Evolutionary conservation across 768 basidiomycete species (phyloP).

Genomic region (Tricholomella constricta): DNA sequence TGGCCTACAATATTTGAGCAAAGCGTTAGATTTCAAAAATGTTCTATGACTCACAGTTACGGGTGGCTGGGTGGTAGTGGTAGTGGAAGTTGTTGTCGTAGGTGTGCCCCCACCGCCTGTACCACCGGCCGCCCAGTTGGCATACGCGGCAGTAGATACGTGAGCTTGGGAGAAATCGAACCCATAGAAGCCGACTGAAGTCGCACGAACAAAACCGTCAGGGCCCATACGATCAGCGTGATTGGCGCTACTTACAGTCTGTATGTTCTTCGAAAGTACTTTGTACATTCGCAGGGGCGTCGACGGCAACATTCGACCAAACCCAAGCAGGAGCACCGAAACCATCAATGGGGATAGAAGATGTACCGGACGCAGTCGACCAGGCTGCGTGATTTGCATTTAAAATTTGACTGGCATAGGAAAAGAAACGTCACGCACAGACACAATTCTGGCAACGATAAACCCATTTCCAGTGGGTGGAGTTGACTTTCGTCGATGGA

Average conservation of each 20-base stretch:
- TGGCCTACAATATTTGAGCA: too few species aligned
- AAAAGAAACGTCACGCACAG: constrained; percentile 34
- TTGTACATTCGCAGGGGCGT: constrained; percentile 49
- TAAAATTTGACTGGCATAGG: neutral
- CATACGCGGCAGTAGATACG: constrained; percentile 47
- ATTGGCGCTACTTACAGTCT: constrained; percentile 44
- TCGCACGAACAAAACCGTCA: neutral
- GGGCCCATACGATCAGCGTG: neutral
- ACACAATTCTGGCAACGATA: constrained; percentile 70
- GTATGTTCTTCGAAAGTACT: constrained; percentile 59
- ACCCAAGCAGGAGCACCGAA: constrained; percentile 56
- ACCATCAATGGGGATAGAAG: constrained; percentile 36
- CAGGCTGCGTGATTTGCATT: constrained; percentile 30
- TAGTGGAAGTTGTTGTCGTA: constrained; percentile 34
- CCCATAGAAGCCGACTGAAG: constrained; percentile 61
- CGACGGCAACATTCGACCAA: constrained; percentile 42
- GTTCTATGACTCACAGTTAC: constrained; percentile 12
- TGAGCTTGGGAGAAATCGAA: constrained; percentile 48
- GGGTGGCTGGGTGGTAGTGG: constrained; percentile 38
- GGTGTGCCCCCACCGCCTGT: constrained; percentile 39
- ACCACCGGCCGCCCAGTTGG: constrained; percentile 50
- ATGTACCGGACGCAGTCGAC: constrained; percentile 37
- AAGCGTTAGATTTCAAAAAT: too few species aligned
- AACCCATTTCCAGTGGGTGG: constrained; percentile 70
- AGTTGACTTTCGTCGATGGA: constrained; percentile 50